A percentile compares a stretch with the other conserved stretches of the same genome.
Evolutionary conservation across 2,329 filamentous ascomycete genomes (phyloP).

Genomic region (Dactylonectria estremocensis): DNA sequence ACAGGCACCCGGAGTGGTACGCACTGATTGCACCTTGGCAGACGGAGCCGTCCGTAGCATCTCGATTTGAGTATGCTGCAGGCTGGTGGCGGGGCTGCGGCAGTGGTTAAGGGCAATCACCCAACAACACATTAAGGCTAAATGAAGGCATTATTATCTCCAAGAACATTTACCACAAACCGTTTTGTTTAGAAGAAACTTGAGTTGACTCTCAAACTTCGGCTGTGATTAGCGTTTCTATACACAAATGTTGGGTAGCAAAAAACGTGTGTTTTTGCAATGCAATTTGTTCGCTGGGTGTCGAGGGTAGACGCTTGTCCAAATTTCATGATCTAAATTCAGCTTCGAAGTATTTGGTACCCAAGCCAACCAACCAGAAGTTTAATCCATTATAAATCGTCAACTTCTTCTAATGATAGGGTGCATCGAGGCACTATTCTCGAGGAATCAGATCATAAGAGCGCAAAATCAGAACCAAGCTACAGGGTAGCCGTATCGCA

Average conservation of each 20-base stretch:
- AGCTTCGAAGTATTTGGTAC: background rate
- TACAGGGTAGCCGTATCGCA: constrained; percentile 25
- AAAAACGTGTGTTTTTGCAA: no score
- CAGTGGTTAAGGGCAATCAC: background rate
- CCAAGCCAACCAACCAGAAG: background rate
- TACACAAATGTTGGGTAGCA: no score
- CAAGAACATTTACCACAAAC: background rate
- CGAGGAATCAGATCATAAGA: background rate
- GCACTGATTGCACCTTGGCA: background rate
- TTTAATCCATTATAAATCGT: background rate
- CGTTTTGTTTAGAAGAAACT: background rate
- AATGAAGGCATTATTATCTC: background rate
- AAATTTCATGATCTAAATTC: no score
- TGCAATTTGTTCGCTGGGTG: no score
- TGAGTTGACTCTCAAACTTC: no score
- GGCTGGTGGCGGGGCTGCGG: background rate
- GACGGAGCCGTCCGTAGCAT: background rate
- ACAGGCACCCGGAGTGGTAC: background rate
- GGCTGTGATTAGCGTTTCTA: no score
- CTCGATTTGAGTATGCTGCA: background rate
- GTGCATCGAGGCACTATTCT: background rate
- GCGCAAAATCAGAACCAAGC: background rate
- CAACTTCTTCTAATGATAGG: background rate
- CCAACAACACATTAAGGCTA: background rate
- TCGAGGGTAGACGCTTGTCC: no score